Base-by-base conservation (phyloP, 352 stramenopile genomes). In the Pythium inflatum region DNA sequence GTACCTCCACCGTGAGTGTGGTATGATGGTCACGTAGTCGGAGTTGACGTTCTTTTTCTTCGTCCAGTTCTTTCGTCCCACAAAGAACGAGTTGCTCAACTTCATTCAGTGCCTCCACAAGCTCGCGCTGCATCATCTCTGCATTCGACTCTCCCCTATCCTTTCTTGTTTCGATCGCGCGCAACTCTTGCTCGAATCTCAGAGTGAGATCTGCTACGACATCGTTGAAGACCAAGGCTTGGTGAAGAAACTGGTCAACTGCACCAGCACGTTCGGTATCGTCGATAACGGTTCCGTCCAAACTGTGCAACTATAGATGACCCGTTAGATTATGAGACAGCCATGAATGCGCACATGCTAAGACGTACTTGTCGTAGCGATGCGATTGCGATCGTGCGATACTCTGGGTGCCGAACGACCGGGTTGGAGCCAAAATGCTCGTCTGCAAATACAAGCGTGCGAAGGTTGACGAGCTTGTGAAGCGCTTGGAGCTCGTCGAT, bases 391-490 rank as follows among this genome's bases (percentile, higher is more conserved):
- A 89, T 82, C 9, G 74, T 72, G 11, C 88, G 83, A 72, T 97
- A 97, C 28, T 92, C 85, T 22, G 79, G 79, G 25, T 88, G 80
- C 16, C 41, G 50, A 4, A 85, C 73, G 24, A 97, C 79, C 43
- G 89, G 89, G 55, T 93, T 97, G 1, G 76, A 78, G 2, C 91
- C 91, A 67, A 96, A 97, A 59, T 97, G 87, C 9, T 87, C 80
- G 61, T 96, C 89, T n/a, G 75, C 13, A 27, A 97, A 86, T 3
- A 77, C 75, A 41, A 97, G 64, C 1, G 75, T 64, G 20, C 77
- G 77, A 24, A 97, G 75, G 25, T 70, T 72, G 4, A 92, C 70
- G 13, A 96, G 68, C 38, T 76, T 79, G 1, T 76, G 75, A 41
- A 97, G 73, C 5, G 85, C 53, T 53, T 82, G 71, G 12, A 97